Conservation (phyloP, 2,329 filamentous ascomycete species). For the Diaporthe sp. region DNA sequence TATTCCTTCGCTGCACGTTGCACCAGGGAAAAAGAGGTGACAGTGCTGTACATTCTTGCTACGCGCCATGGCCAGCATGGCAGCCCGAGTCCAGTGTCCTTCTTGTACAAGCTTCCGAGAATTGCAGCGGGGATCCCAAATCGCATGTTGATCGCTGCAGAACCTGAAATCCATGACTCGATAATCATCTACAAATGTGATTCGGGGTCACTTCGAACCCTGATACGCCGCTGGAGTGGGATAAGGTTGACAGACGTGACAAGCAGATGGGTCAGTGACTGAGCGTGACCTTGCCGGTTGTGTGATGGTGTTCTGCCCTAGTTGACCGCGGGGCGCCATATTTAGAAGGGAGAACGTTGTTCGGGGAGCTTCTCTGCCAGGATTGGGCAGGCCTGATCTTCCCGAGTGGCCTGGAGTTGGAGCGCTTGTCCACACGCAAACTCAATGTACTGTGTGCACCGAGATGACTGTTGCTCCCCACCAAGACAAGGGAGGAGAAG, state of each 20-base stretch:
- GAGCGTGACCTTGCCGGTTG: slow-evolving; percentile 23
- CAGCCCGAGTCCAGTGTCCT: slow-evolving; percentile 12
- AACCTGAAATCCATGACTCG: slow-evolving; percentile 30
- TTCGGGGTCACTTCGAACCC: slow-evolving; percentile 24
- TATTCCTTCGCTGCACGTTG: slow-evolving; percentile 37
- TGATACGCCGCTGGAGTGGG: slow-evolving; percentile 23
- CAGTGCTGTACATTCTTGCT: slow-evolving; percentile 23
- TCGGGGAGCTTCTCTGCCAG: slow-evolving; percentile 15
- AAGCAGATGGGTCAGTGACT: slow-evolving; percentile 23
- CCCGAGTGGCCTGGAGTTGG: slow-evolving; percentile 19
- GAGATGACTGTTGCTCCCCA: slow-evolving; percentile 20
- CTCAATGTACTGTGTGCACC: slow-evolving; percentile 33
- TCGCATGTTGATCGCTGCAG: slow-evolving; percentile 29
- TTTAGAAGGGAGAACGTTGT: slow-evolving; percentile 27
- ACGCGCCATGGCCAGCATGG: slow-evolving; percentile 5
- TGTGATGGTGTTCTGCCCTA: slow-evolving; percentile 27
- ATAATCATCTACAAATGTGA: slow-evolving; percentile 34
- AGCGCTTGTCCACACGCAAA: slow-evolving; percentile 24
- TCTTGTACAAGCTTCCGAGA: slow-evolving; percentile 12
- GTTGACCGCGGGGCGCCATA: slow-evolving; percentile 22
- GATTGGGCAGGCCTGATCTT: slow-evolving; percentile 9
- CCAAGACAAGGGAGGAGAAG: background rate
- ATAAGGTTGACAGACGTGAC: slow-evolving; percentile 35
- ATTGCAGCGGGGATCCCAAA: slow-evolving; percentile 31
- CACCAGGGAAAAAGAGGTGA: slow-evolving; percentile 17